Evolutionary conservation across 352 stramenopile genomes (phyloP).

Genomic region (Phytophthora pistaciae): DNA sequence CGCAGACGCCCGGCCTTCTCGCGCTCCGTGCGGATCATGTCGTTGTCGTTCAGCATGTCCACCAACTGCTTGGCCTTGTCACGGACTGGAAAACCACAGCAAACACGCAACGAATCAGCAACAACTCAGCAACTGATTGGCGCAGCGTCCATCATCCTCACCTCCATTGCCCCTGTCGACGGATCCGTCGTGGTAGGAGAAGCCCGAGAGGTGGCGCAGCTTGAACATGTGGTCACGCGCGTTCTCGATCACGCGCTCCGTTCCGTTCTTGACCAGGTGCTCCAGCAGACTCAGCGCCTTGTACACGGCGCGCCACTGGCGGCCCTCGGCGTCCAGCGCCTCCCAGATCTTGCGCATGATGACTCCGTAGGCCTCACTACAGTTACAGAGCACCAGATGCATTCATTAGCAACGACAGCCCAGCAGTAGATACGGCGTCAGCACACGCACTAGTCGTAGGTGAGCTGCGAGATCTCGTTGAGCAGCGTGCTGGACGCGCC

Average conservation of each 20-base stretch:
- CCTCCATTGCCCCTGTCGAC: constrained; percentile 87
- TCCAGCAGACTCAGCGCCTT: constrained; percentile 97
- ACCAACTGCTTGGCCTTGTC: constrained; percentile 92
- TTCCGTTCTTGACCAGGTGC: constrained; percentile 98
- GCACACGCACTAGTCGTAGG: constrained; percentile 92
- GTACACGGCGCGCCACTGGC: constrained; percentile 97
- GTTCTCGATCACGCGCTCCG: constrained; percentile 98
- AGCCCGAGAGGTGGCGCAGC: constrained; percentile 86
- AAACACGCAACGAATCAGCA: constrained; percentile 5
- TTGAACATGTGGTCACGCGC: constrained; percentile 95
- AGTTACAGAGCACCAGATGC: constrained; percentile 16
- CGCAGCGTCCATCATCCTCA: constrained; percentile 20
- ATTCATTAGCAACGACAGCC: constrained; percentile 14
- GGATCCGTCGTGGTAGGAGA: constrained; percentile 90
- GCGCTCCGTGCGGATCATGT: constrained; percentile 88
- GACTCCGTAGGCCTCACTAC: constrained; percentile 88
- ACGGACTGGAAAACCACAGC: constrained; percentile 56
- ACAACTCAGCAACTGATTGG: not conserved
- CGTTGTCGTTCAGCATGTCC: constrained; percentile 90
- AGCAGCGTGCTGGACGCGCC: constrained; percentile 97
- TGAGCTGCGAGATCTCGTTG: constrained; percentile 98
- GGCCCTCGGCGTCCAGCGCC: constrained; percentile 86
- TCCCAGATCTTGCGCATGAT: constrained; percentile 97
- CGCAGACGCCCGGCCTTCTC: constrained; percentile 87
- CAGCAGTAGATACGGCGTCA: not conserved